Conservation (phyloP, 306 rosid genomes). For the Vigna nakashimae region DNA sequence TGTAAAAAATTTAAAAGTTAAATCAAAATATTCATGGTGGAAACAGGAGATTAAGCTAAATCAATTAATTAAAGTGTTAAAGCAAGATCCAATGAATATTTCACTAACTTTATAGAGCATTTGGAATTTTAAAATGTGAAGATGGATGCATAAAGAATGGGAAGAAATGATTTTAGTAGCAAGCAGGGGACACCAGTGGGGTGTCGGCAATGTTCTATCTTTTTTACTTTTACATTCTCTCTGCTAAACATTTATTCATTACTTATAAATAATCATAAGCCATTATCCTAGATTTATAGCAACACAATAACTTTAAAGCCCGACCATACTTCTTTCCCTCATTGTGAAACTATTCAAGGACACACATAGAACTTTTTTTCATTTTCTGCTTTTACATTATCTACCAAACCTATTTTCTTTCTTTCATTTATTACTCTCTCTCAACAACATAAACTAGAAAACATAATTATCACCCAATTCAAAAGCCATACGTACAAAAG, state of each 20-base stretch:
- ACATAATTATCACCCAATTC: constrained; percentile 27
- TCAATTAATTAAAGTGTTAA: constrained; percentile 1
- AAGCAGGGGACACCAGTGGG: constrained; percentile 15
- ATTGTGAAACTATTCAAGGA: constrained; percentile 26
- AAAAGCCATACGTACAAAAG: background rate
- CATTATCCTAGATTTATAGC: background rate
- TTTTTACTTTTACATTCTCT: constrained; percentile 12
- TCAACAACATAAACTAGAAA: constrained; percentile 5
- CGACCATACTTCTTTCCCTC: constrained; percentile 25
- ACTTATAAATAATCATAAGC: background rate
- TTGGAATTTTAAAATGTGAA: constrained; percentile 37
- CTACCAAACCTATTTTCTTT: constrained; percentile 12
- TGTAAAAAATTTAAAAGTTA: no score
- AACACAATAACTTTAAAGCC: constrained; percentile 31
- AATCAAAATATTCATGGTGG: no score
- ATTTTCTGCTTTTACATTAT: background rate
- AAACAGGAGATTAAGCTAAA: background rate
- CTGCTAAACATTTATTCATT: background rate
- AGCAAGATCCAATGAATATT: constrained; percentile 49
- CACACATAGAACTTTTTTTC: background rate
- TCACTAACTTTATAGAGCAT: constrained; percentile 36
- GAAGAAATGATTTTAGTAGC: constrained; percentile 34
- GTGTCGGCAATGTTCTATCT: constrained; percentile 52
- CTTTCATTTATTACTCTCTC: constrained; percentile 3
- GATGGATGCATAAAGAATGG: constrained; percentile 36